A percentile compares a stretch with the other conserved stretches of the same genome.
These are phyloP conservation scores for Stylonectria norvegica DNA, from an alignment of 2,329 filamentous ascomycete genomes.

Conservation along the genomic window DNA sequence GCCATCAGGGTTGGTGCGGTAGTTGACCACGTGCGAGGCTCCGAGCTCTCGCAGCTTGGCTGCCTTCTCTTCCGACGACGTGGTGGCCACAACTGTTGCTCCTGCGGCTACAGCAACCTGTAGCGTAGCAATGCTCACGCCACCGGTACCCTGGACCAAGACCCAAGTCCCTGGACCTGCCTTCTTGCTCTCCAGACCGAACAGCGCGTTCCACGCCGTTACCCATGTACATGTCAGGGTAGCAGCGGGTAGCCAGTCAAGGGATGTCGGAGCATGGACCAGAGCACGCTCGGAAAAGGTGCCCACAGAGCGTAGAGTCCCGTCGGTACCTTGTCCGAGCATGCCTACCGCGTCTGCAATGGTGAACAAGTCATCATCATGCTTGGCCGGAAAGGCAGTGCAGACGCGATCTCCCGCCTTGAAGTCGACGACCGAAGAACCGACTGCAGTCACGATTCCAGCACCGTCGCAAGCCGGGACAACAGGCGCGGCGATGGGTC, in stretches of 20 bases:
- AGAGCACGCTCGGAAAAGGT: constrained; percentile 56
- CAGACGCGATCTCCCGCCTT: constrained; percentile 56
- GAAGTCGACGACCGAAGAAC: constrained; percentile 43
- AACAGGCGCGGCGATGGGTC: constrained; percentile 23
- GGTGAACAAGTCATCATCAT: constrained; percentile 22
- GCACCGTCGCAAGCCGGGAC: constrained; percentile 40
- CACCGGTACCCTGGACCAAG: constrained; percentile 39
- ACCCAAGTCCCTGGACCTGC: constrained; percentile 36
- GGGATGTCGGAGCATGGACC: constrained; percentile 46
- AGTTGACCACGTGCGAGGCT: constrained; percentile 59
- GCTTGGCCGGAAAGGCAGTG: constrained; percentile 39
- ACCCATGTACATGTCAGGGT: constrained; percentile 48
- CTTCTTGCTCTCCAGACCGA: constrained; percentile 41
- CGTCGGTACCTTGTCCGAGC: constrained; percentile 56
- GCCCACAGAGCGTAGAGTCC: constrained; percentile 55
- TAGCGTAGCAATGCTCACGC: constrained; percentile 36
- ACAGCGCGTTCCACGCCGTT: constrained; percentile 52
- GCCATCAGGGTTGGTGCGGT: constrained; percentile 47
- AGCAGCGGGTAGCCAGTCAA: constrained; percentile 37
- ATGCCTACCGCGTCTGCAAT: constrained; percentile 38
- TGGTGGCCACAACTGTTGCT: constrained; percentile 56
- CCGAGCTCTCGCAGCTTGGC: constrained; percentile 52
- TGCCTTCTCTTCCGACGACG: constrained; percentile 53
- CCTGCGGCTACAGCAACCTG: constrained; percentile 47
- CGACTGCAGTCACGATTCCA: constrained; percentile 47